phyloP scores from a whole-genome alignment of 805 yeast species.

The Pichia sporocuriosa region DNA sequence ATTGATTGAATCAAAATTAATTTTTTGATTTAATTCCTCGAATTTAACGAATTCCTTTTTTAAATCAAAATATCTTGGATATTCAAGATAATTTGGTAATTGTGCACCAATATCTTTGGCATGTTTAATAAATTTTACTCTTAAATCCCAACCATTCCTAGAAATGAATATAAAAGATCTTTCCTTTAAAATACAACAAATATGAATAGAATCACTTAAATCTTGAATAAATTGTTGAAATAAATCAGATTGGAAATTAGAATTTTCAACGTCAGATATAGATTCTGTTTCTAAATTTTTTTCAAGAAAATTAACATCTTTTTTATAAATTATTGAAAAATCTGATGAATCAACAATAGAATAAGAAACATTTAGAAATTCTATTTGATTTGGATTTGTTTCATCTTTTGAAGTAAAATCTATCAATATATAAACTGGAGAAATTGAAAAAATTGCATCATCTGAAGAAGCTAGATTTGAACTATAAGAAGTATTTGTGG shows the following conservation, averaged over 20 bases:
- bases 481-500: background rate
- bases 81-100: constrained; percentile 68
- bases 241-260: too few relatives aligned
- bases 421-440: constrained; percentile 1
- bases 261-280: too few relatives aligned
- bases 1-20: constrained; percentile 5
- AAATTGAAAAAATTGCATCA: background rate
- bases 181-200: constrained; percentile 7
- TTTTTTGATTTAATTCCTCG: constrained; percentile 36
- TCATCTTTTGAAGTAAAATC: constrained; percentile 2
- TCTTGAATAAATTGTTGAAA: constrained; percentile 7
- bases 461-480: background rate
- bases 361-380: constrained; percentile 4
- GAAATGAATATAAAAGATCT: constrained; percentile 61
- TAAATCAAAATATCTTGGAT: constrained; percentile 71
- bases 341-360: background rate
- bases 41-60: constrained; percentile 66
- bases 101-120: constrained; percentile 68
- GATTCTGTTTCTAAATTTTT: background rate
- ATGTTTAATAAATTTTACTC: constrained; percentile 75
- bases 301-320: background rate
- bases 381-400: constrained; percentile 4
- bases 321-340: background rate
- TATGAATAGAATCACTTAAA: constrained; percentile 9
- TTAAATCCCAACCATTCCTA: constrained; percentile 57